These are phyloP conservation scores for Decorospora gaudefroyi DNA, from an alignment of 2,329 filamentous ascomycete species.

Conservation along the genomic window DNA sequence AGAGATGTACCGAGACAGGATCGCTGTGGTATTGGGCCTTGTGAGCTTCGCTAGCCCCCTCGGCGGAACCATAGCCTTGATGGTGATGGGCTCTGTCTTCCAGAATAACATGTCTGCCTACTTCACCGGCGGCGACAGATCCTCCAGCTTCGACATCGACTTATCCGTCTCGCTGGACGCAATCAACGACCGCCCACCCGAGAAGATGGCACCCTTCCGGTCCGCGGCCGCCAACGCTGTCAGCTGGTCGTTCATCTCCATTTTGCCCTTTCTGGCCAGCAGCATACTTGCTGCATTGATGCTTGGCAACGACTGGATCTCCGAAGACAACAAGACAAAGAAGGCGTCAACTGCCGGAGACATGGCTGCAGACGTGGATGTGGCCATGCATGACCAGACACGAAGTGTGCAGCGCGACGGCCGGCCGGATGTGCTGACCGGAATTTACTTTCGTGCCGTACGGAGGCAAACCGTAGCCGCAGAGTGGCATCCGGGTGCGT, in stretches of 20 bases:
- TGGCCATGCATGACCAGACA: neutral
- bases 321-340: neutral
- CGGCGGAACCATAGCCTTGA: constrained; percentile 6
- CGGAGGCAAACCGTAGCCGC: neutral
- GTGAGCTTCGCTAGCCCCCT: constrained; percentile 5
- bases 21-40: constrained; percentile 3
- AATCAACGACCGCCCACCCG: neutral
- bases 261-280: constrained; percentile 60
- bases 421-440: constrained; percentile 1
- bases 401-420: constrained; percentile 4
- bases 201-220: constrained; percentile 2
- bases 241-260: constrained; percentile 64
- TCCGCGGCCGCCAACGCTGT: constrained; percentile 54
- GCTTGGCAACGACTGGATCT: constrained; percentile 53
- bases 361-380: neutral
- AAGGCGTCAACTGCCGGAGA: neutral
- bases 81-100: constrained; percentile 4
- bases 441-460: neutral
- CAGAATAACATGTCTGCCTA: constrained; percentile 4
- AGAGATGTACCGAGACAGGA: constrained; percentile 3
- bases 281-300: constrained; percentile 48
- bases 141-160: neutral
- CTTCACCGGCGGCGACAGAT: neutral
- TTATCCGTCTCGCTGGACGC: neutral
- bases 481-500: neutral